These are phyloP conservation scores for Podaxis sp. DNA, from an alignment of 768 basidiomycete species.

Conservation along the genomic window DNA sequence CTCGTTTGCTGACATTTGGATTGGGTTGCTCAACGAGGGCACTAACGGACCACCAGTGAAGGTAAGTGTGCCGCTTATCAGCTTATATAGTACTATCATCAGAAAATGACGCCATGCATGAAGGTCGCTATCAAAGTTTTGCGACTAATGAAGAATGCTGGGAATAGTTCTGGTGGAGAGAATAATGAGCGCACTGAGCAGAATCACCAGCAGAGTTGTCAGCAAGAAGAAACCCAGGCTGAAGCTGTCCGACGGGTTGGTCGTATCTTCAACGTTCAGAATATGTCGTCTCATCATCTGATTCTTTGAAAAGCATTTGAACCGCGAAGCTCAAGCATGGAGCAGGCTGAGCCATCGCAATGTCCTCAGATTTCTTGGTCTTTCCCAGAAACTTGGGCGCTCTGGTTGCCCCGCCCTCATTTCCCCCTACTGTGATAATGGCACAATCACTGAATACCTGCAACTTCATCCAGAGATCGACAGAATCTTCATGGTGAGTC, in stretches of 20 bases:
- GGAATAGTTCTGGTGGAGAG: neutral
- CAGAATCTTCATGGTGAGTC: slow-evolving; percentile 12
- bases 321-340: slow-evolving; percentile 20
- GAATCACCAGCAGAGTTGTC: no score
- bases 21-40: no score
- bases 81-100: no score
- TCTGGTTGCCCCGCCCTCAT: slow-evolving; percentile 16
- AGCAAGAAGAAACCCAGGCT: neutral
- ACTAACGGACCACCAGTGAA: no score
- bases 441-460: slow-evolving; percentile 10
- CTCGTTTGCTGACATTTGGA: no score
- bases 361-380: slow-evolving; percentile 18
- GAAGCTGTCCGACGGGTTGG: neutral
- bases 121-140: slow-evolving; percentile 21
- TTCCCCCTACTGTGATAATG: slow-evolving; percentile 17
- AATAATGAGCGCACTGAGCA: no score
- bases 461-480: slow-evolving; percentile 9
- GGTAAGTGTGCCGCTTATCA: no score
- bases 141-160: neutral
- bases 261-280: neutral
- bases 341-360: slow-evolving; percentile 15
- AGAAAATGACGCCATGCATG: no score
- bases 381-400: neutral
- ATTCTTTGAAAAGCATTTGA: slow-evolving; percentile 13
- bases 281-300: neutral